Base-by-base conservation (phyloP, 2,329 filamentous ascomycete species). In the Colletotrichum godetiae region DNA sequence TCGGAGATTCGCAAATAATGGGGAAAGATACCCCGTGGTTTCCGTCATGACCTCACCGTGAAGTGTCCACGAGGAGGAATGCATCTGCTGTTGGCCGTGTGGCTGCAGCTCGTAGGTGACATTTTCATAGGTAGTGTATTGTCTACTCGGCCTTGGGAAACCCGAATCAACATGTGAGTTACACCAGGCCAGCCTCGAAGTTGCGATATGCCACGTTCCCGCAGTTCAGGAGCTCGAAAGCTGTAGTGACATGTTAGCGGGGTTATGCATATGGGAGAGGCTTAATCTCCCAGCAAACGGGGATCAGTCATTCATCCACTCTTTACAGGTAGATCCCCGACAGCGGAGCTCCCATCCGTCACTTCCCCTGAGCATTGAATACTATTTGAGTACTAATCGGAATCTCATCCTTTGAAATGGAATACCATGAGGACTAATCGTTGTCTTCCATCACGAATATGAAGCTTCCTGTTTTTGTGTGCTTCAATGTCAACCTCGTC, bases 41-140 rank as follows among this genome's bases (percentile, higher is more conserved):
- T 57, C 69, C 58, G 64, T 72, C 60, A 73, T 73, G 67, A 73
- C 67, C 67, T 71, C 71, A 73, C 56, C 15, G 60, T 56, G 35
- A 73, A 57, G 55, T 73, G 46, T 62, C 67, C 71, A 71, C 71
- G 67, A 66, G 67, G 60, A 56, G n/a, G 12, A 31, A 46, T 24
- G 52, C 24, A 19, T 37, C 59, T 35, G 52, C 31, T 19, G 27
- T 22, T 31, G 22, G 5, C 27, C 24, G 49, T 37, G 12, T 53
- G 42, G 19, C 27, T 27, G 27, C 27, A 27, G 27, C 27, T 27
- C 27, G 27, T 27, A 27, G 27, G 27, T 27, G 27, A 27, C 27
- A 27, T 27, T 27, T 27, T 27, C 2, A 2, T 27, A 27, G 27
- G 27, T 27, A 27, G 27, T 27, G 27, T 27, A 27, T 4, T 27